Base-by-base conservation (phyloP, 805 yeast genomes). In the Danielia oregonensis region DNA sequence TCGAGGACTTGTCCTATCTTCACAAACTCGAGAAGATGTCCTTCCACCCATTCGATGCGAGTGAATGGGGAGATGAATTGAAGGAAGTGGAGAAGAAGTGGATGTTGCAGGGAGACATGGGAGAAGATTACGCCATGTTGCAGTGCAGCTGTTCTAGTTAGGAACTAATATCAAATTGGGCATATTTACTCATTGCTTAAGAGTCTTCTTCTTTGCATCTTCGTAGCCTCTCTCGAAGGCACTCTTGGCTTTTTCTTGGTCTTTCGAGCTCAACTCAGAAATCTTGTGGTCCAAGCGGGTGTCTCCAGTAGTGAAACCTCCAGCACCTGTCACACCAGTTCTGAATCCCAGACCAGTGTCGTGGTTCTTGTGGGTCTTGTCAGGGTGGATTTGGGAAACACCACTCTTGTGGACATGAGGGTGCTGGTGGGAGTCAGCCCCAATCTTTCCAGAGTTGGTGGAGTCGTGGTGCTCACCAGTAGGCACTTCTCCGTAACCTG, bases 1-100 rank as follows among this genome's bases (percentile, higher is more conserved):
- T 61, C n/a, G 53, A 53, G 21, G 79, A 78, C 51, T 51, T 68
- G 9, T 61, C 67, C 1, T 61, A 74, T 26, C 63, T 88, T 40
- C 52, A 75, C 19, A 84, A 84, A 46, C 64, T 88, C 9, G 69
- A 79, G 37, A 63, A 68, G 34, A 86, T 91, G 96, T 65, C 84
- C 9, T 65, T 78, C 19, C 63, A 82, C 49, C 97, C 98, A 0
- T 89, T 74, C 55, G 82, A 82, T 43, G 63, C 63, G 4, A 42
- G 62, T 0, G 72, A 79, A 67, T 86, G 94, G 83, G 86, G 87
- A 1, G 70, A 65, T 17, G 78, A 74, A 4, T 59, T 72, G 23
- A 76, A 78, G 43, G 86, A 82, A 1, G 39, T 76, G 3, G 86
- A 79, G 35, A 37, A 56, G 5, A 62, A 56, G 36, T 81, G 87